Base-by-base conservation (phyloP, 2,329 filamentous ascomycete species). In the Fusarium guadeloupense region DNA sequence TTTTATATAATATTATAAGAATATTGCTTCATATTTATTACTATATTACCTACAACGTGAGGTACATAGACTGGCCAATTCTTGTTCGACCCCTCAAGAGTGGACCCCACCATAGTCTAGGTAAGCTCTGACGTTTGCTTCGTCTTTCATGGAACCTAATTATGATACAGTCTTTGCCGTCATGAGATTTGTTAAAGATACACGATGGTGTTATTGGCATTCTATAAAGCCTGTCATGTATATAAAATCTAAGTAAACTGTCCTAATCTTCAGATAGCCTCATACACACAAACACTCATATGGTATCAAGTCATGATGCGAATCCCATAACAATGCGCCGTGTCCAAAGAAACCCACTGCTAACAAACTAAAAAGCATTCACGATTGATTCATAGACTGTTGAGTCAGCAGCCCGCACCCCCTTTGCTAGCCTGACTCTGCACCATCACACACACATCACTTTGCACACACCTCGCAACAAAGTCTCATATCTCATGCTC, bases 61-160 rank as follows among this genome's bases (percentile, higher is more conserved):
- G n/a, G n/a, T n/a, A n/a, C n/a, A n/a, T n/a, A n/a, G n/a, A n/a
- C n/a, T n/a, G n/a, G n/a, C n/a, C n/a, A n/a, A n/a, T n/a, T n/a
- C n/a, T n/a, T n/a, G n/a, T n/a, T n/a, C n/a, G 53, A 59, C 41
- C 45, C 45, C 23, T n/a, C 28, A 37, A n/a, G n/a, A n/a, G n/a
- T 39, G 35, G 53, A 67, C 68, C 68, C 68, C 68, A 55, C 68
- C 54, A 63, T 28, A 41, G 38, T 19, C 47, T 23, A n/a, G n/a
- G n/a, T n/a, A 40, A 50, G 46, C 54, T 59, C 37, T 64, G 49
- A 60, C 45, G 60, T 52, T 25, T 45, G 21, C 39, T 25, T 31
- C 20, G 17, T n/a, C 31, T 52, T 13, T 62, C 42, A 34, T 62
- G 52, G 28, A 37, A 57, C n/a, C 21, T 14, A 14, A 33, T 49